Conservation (phyloP, 768 basidiomycete genomes). For the Lactarius trivialis region DNA sequence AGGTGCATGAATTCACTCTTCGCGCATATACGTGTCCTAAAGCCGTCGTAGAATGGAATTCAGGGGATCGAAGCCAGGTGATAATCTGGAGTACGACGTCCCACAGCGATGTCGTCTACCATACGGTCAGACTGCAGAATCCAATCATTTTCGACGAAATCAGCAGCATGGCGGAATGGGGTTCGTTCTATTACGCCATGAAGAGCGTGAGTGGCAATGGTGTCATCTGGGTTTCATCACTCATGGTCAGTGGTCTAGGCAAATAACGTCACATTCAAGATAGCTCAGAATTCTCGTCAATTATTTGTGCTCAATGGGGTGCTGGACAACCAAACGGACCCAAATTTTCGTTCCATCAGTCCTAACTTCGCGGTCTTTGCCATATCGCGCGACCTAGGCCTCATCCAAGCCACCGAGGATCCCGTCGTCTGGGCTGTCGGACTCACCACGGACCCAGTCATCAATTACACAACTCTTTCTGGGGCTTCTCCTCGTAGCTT, state of each 20-base stretch:
- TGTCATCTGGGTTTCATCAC: neutral
- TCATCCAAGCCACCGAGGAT: conserved; percentile 17
- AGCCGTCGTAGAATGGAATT: conserved; percentile 23
- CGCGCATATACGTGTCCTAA: neutral
- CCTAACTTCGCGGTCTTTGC: conserved; percentile 24
- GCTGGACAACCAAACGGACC: conserved; percentile 14
- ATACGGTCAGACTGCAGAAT: conserved; percentile 6
- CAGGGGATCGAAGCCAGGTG: conserved; percentile 13
- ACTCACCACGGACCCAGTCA: neutral
- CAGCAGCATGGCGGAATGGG: conserved; percentile 21
- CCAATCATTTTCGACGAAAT: conserved; percentile 14
- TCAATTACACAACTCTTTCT: no score
- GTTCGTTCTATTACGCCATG: conserved; percentile 21
- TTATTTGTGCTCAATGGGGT: conserved; percentile 22
- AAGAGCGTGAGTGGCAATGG: conserved; percentile 8
- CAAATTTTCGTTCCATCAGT: conserved; percentile 18
- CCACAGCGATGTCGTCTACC: conserved; percentile 10
- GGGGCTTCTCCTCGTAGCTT: conserved; percentile 29
- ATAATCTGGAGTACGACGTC: conserved; percentile 6
- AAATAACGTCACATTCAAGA: conserved; percentile 16
- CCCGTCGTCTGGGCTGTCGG: conserved; percentile 25
- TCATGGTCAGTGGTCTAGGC: conserved; percentile 7
- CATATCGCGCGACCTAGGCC: conserved; percentile 27
- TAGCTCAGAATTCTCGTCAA: conserved; percentile 15
- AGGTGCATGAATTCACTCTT: conserved; percentile 24